Evolutionary conservation across 2,329 filamentous ascomycete genomes (phyloP), one percentile per base, ranked within the genome.

Genomic region (Alternaria burnsii): DNA sequence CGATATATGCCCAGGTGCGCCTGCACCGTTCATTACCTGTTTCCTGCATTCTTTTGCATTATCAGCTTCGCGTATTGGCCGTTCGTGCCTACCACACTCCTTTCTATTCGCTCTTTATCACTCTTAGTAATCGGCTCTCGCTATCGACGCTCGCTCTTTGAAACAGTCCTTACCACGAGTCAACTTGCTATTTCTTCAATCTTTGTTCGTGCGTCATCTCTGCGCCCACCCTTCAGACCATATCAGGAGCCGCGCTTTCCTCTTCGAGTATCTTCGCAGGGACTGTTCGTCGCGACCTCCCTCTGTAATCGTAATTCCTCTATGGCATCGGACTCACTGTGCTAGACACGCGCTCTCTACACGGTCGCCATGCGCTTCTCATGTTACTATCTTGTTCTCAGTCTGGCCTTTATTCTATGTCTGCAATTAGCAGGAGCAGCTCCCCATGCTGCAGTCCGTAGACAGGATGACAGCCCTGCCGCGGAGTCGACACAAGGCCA

Each of bases 381-480:
- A 46, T 63, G 66, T 54, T 66, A 63, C 50, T 65, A 68, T 55
- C 65, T 77, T 26, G 32, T 73, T 41, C 56, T 71, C 42, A 68
- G 59, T 61, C 59, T 77, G 52, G 69, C 65, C 26, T 67, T 78
- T 41, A 32, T 71, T 34, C 53, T 76, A 24, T 75, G 67, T 57
- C 60, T 75, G 16, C 64, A 76, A 30, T 59, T 64, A 8, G 67
- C 69, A 40, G 52, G 60, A 24, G 68, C 70, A 52, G 67, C 69
- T 34, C 63, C 72, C 26, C 69, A 66, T 40, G 50, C 60, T 55
- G 68, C 62, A 34, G 41, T 76, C n/a, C 65, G 63, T 36, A 74
- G 76, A 51, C 76, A 78, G 53, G 69, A 78, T 66, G 74, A 68
- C 14, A 62, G 34, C 18, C 58, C 62, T 43, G 60, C 70, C 9